Conservation (phyloP, 345 rosid genomes). For the Eucalyptus erythrocorys region DNA sequence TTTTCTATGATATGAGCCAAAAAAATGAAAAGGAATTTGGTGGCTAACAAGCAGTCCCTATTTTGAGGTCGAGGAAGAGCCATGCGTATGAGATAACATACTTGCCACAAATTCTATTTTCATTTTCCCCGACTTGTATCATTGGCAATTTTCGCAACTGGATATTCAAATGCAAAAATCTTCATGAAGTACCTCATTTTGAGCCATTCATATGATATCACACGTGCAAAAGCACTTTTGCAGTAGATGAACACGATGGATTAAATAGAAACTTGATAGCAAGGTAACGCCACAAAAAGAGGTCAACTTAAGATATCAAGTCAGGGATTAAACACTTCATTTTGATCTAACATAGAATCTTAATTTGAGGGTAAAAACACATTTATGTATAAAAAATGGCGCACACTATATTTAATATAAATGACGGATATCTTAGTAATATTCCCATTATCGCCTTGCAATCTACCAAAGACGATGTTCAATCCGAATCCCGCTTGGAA, state of each 20-base stretch:
- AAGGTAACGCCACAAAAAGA: not conserved
- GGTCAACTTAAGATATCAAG: not conserved
- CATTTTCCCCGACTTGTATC: too few species aligned
- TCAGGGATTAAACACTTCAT: not conserved
- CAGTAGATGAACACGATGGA: not conserved
- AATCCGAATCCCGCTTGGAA: not conserved
- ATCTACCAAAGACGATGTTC: not conserved
- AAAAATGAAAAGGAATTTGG: too few species aligned
- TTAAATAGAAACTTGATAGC: not conserved
- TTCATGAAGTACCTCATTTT: not conserved
- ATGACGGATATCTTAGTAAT: not conserved
- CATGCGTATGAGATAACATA: too few species aligned
- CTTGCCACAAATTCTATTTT: too few species aligned
- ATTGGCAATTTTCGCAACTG: too few species aligned
- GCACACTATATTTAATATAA: not conserved
- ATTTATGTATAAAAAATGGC: not conserved
- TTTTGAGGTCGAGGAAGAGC: too few species aligned
- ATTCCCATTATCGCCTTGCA: not conserved
- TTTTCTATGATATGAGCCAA: too few species aligned
- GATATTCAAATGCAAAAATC: not conserved
- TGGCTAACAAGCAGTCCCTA: too few species aligned
- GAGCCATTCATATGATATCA: fast-evolving
- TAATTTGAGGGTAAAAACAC: not conserved
- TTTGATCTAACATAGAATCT: not conserved
- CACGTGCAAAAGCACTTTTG: not conserved